These are phyloP conservation scores for Fusarium scirpi DNA, from an alignment of 2,329 filamentous ascomycete species.

Conservation along the genomic window DNA sequence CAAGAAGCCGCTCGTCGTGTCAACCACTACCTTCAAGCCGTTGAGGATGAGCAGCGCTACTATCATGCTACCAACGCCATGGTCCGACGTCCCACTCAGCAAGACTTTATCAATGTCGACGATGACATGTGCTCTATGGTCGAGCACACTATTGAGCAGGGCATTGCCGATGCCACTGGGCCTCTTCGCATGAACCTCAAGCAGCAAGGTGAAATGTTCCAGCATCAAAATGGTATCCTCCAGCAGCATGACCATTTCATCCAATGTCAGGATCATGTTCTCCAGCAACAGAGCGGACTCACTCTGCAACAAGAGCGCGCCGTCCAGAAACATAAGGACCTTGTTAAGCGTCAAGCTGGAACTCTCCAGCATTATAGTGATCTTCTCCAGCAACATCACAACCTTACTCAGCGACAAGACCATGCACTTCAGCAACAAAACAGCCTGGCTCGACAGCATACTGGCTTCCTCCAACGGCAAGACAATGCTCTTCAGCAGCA, in stretches of 20 bases:
- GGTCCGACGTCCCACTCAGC: constrained; percentile 1
- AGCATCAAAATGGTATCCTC: not conserved
- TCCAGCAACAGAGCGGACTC: not conserved
- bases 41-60: constrained; percentile 41
- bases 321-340: not conserved
- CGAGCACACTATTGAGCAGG: constrained; percentile 50
- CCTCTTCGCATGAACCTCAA: constrained; percentile 49
- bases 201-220: constrained; percentile 44
- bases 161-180: constrained; percentile 48
- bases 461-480: not conserved
- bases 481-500: not conserved
- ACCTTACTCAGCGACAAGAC: constrained; percentile 41
- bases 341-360: not conserved
- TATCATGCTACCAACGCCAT: constrained; percentile 23
- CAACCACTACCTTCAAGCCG: constrained; percentile 43
- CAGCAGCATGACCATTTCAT: not conserved
- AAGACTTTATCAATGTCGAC: constrained; percentile 16
- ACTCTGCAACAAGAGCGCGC: not conserved
- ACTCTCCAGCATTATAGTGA: not conserved
- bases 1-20: constrained; percentile 44
- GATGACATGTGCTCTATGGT: constrained; percentile 49
- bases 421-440: constrained; percentile 19
- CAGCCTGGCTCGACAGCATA: not conserved
- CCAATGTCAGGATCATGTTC: not conserved
- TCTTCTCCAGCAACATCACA: constrained; percentile 41